A percentile compares a stretch with the other conserved stretches of the same genome.
Conservation (phyloP, 495 filamentous ascomycete genomes). For the Letharia lupina region DNA sequence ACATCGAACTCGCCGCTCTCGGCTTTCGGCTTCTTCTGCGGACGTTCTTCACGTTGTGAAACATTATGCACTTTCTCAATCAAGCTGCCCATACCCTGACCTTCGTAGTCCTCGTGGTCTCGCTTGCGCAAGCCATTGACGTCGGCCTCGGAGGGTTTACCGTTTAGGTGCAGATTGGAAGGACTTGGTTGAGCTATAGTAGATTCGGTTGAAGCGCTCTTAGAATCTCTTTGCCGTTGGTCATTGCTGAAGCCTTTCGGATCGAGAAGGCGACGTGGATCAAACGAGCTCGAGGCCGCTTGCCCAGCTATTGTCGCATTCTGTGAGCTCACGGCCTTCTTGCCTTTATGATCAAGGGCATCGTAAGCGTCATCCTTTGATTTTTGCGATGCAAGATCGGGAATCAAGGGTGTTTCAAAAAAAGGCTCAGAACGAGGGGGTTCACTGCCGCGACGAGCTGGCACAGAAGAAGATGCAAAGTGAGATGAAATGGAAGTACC, state of each 20-base stretch:
- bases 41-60: constrained; percentile 49
- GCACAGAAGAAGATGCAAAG: constrained; percentile 7
- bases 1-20: constrained; percentile 29
- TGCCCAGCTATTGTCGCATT: background rate
- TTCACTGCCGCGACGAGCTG: constrained; percentile 12
- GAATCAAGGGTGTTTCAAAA: background rate
- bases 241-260: constrained; percentile 20
- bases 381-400: background rate
- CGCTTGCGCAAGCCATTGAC: constrained; percentile 21
- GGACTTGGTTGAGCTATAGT: background rate
- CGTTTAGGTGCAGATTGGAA: constrained; percentile 3
- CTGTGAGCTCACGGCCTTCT: constrained; percentile 7
- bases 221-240: background rate
- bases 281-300: constrained; percentile 1
- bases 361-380: constrained; percentile 26
- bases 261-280: constrained; percentile 24
- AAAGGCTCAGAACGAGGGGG: constrained; percentile 1
- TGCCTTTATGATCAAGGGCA: constrained; percentile 12
- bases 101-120: constrained; percentile 20
- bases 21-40: constrained; percentile 59
- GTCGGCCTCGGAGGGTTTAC: background rate
- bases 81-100: constrained; percentile 30
- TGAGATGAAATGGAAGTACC: constrained; percentile 19
- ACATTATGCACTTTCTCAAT: constrained; percentile 70
- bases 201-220: background rate